Conservation (phyloP, 805 yeast genomes). For the Candida arabinofermentans region DNA sequence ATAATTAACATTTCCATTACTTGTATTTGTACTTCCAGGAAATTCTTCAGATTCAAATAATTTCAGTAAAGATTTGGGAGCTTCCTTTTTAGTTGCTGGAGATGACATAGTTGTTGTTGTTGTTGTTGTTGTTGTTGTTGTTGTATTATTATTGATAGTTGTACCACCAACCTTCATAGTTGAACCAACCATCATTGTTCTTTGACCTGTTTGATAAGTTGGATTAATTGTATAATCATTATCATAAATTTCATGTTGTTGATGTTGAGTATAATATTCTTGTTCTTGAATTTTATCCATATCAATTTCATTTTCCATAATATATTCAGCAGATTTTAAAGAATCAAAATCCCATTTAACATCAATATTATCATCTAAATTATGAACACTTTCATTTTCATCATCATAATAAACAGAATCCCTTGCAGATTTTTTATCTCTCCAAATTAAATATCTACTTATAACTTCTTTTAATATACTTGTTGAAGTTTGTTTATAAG, state of each 20-base stretch:
- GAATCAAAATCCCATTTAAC: constrained; percentile 92
- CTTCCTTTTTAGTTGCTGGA: constrained; percentile 36
- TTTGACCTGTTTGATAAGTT: constrained; percentile 11
- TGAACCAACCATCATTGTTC: constrained; percentile 15
- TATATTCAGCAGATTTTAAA: constrained; percentile 66
- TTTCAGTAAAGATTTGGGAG: constrained; percentile 70
- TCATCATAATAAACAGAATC: constrained; percentile 46
- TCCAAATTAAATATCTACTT: constrained; percentile 65
- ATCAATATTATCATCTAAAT: constrained; percentile 32
- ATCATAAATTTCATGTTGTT: constrained; percentile 5
- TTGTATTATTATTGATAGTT: not conserved
- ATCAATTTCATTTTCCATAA: constrained; percentile 64
- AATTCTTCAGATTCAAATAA: constrained; percentile 58
- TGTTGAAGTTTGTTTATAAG: constrained; percentile 58
- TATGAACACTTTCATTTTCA: constrained; percentile 33
- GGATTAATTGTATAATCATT: constrained; percentile 16
- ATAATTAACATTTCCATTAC: constrained; percentile 29
- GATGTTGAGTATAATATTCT: constrained; percentile 2
- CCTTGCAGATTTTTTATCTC: constrained; percentile 60
- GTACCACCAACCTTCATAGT: constrained; percentile 16
- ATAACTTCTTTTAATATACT: constrained; percentile 67
- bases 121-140: constrained; percentile 15
- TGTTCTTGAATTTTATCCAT: constrained; percentile 19
- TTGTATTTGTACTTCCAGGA: too few species aligned
- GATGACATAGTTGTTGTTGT: constrained; percentile 10